These are phyloP conservation scores for Tolypocladium capitatum DNA, from an alignment of 2,329 filamentous ascomycete genomes.

Conservation along the genomic window DNA sequence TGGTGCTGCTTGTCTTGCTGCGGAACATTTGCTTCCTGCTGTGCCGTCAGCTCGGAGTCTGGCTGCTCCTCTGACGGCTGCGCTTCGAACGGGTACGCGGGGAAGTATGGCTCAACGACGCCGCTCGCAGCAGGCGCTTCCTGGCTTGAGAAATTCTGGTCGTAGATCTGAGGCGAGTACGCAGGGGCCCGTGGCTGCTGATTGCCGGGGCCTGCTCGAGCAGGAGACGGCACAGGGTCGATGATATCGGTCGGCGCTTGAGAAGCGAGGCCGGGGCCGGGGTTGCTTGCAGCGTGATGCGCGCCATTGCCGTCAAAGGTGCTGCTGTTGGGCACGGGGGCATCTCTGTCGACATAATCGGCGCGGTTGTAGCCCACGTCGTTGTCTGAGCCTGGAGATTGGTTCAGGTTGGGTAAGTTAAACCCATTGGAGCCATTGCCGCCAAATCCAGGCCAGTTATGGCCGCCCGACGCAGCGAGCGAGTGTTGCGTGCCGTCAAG, in stretches of 20 bases:
- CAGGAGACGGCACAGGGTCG: too few species aligned
- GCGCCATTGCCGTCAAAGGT: background rate
- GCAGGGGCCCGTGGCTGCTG: background rate
- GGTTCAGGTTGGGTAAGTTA: slow-evolving; percentile 1
- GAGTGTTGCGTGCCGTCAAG: background rate
- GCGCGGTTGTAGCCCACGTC: background rate
- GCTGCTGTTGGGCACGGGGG: background rate
- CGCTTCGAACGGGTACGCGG: background rate
- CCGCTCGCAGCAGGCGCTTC: background rate
- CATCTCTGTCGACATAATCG: background rate
- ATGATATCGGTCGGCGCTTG: background rate
- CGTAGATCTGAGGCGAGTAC: background rate
- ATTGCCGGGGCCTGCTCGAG: background rate
- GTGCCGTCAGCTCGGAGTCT: too few species aligned
- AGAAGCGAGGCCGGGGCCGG: background rate
- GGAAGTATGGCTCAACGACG: background rate
- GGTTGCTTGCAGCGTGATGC: background rate
- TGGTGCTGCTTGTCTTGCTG: background rate
- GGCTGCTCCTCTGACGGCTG: background rate
- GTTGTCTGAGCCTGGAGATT: background rate
- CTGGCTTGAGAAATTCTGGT: background rate
- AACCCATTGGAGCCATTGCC: background rate
- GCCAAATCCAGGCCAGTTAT: background rate
- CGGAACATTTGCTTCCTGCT: background rate
- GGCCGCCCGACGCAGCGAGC: background rate